phyloP scores from a whole-genome alignment of 2,329 filamentous ascomycete genomes.

The Geosmithia putterillii region DNA sequence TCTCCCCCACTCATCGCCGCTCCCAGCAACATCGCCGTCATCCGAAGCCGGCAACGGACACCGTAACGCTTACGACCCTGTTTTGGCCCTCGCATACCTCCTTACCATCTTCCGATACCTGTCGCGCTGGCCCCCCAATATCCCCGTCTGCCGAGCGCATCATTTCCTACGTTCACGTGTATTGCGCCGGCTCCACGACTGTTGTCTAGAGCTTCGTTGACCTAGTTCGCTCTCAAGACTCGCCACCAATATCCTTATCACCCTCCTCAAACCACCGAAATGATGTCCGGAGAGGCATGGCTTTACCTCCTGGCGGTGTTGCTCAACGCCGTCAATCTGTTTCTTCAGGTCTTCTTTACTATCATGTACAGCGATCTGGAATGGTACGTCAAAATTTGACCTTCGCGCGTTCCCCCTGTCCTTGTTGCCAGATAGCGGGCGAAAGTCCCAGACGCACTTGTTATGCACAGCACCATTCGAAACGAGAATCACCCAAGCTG shows the following conservation, averaged over 20 bases:
- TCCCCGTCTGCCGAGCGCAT: not conserved
- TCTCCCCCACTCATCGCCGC: not conserved
- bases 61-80: not conserved
- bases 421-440: not conserved
- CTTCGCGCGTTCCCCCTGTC: not conserved
- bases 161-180: not conserved
- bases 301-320: constrained; percentile 94
- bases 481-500: not conserved
- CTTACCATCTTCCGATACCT: not conserved
- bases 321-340: constrained; percentile 99
- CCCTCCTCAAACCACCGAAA: constrained; percentile 6
- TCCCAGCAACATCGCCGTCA: not conserved
- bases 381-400: constrained; percentile 54
- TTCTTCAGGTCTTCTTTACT: constrained; percentile 99
- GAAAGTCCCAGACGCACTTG: not conserved
- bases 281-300: constrained; percentile 97
- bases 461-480: not conserved
- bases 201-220: not conserved
- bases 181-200: not conserved
- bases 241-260: constrained; percentile 1
- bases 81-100: not conserved
- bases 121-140: not conserved
- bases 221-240: not conserved
- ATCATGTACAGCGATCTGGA: constrained; percentile 99
- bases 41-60: not conserved